Evolutionary conservation across 169 alveolate species (phyloP).

Genomic region (Babesia bovis): DNA sequence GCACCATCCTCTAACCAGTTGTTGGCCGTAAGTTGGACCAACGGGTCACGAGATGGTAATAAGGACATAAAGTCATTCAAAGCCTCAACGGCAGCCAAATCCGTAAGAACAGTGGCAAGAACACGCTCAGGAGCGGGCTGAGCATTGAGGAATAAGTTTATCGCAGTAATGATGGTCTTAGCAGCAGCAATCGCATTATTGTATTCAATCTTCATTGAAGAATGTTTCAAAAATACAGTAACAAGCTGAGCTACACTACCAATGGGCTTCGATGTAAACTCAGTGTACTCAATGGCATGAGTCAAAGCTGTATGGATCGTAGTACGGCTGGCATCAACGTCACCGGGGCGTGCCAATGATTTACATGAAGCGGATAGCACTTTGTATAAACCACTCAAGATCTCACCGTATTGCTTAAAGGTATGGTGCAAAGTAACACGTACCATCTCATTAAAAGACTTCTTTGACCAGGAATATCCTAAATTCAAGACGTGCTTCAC

Average conservation of each 20-base stretch:
- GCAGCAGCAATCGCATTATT: neutral
- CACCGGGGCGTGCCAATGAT: neutral
- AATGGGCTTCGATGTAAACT: neutral
- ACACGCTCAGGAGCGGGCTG: neutral
- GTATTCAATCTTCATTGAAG: neutral
- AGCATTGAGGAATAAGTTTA: neutral
- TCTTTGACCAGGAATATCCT: neutral
- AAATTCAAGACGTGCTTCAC: neutral
- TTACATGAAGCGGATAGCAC: neutral
- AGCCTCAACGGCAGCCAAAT: neutral
- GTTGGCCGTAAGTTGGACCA: neutral
- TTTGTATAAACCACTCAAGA: neutral
- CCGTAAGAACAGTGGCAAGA: neutral
- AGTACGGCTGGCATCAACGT: neutral
- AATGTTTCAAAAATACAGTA: neutral
- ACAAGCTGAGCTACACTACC: neutral
- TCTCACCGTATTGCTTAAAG: neutral
- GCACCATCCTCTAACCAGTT: constrained; percentile 1
- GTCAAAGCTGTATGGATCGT: neutral
- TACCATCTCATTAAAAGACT: neutral
- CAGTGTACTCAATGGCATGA: neutral
- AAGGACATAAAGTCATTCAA: neutral
- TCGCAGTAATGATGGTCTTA: neutral
- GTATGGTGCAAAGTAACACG: neutral
- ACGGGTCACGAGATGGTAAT: neutral